Evolutionary conservation across 805 yeast genomes (phyloP), one percentile per base, ranked within the genome.

Genomic region (Yamadazyma laniorum): DNA sequence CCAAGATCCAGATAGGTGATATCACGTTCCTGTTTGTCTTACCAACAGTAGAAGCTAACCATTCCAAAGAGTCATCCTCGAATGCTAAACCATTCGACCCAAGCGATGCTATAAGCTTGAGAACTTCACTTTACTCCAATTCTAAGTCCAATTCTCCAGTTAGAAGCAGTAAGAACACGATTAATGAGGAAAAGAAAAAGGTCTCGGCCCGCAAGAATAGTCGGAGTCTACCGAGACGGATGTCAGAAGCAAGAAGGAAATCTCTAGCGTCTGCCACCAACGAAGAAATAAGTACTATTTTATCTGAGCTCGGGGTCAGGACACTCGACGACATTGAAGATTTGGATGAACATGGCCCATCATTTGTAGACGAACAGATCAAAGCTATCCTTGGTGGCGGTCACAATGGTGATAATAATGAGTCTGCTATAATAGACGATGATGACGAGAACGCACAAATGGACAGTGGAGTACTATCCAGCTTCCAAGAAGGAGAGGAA

Each of bases 1-100:
- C 90, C 1, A 84, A 85, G 51, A 80, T 93, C 34, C 98, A 93
- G 59, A 87, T 93, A 27, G 98, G 97, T 11, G 95, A 88, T 52
- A 86, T 91, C 13, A 83, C 88, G 6, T 93, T 93, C 59, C 77
- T 79, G 34, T 93, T 93, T 59, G 84, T 91, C 12, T 65, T 93
- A 28, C 99, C 99, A 5, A 77, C 80, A 2, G 67, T 79, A 16
- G 83, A 76, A 32, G 51, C 55, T 25, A 65, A 65, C 12, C 61
- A 53, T 22, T 56, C 53, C 26, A 57, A 47, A 25, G 48, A 49
- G 7, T 39, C 43, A n/a, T 31, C 39, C 3, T 21, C 6, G 15
- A 9, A 43, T 6, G 23, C 42, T 7, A 67, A 70, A 44, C 72
- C 70, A 18, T 67, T 76, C 40, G 78, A 77, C 45, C 84, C 84